Conservation (phyloP, 176 grass and related monocot genomes). For the Ensete ventricosum region DNA sequence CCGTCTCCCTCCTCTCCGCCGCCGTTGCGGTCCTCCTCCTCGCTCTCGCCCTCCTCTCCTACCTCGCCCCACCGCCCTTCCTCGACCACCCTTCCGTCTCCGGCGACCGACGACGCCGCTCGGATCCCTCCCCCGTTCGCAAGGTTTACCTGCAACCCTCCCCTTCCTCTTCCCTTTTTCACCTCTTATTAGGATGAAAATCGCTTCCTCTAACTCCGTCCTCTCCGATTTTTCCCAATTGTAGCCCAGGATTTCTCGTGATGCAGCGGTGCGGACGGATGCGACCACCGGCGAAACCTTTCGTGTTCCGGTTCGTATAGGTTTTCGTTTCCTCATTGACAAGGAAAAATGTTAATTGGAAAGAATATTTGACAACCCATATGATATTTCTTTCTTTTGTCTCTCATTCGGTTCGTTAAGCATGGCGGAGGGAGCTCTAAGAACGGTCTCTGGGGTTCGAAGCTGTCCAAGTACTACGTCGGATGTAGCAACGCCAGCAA, state of each 20-base stretch:
- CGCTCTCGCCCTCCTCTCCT: slow-evolving; percentile 1
- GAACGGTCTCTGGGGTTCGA: slow-evolving; percentile 72
- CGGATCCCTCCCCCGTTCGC: background rate
- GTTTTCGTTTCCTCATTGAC: background rate
- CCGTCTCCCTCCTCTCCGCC: background rate
- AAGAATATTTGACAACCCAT: no score
- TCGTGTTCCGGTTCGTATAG: background rate
- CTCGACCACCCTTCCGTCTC: background rate
- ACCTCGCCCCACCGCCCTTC: background rate
- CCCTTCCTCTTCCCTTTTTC: background rate
- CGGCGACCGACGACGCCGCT: background rate
- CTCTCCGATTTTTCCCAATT: background rate
- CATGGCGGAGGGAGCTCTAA: slow-evolving; percentile 21
- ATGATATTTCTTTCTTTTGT: background rate
- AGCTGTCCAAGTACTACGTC: slow-evolving; percentile 52
- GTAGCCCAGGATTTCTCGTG: background rate
- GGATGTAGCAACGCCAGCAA: slow-evolving; percentile 84
- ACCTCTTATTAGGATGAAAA: background rate
- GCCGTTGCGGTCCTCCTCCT: background rate
- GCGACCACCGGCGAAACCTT: background rate
- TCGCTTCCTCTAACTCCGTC: background rate
- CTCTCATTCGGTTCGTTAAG: slow-evolving; percentile 23
- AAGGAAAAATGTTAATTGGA: background rate
- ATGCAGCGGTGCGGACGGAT: background rate
- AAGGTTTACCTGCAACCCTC: background rate